These are phyloP conservation scores for Castanospermum australe DNA, from an alignment of 306 rosid species.

Conservation along the genomic window DNA sequence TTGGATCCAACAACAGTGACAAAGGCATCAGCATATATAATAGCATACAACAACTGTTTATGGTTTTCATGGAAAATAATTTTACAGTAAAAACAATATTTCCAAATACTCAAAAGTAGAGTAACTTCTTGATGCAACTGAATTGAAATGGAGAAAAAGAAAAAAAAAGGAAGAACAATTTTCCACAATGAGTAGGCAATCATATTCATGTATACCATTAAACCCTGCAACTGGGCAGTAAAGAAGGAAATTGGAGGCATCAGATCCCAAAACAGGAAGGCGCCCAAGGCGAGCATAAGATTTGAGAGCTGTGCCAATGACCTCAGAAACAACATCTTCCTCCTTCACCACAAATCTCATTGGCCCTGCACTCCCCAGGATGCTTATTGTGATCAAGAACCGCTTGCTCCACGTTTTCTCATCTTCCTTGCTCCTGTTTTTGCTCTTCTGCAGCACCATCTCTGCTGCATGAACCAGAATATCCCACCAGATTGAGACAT, in stretches of 20 bases:
- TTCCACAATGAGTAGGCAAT: background rate
- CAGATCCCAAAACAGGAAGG: constrained; percentile 56
- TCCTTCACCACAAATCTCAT: constrained; percentile 62
- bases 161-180: background rate
- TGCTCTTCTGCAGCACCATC: background rate
- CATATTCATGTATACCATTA: constrained; percentile 60
- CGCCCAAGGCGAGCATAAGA: constrained; percentile 65
- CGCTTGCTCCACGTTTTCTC: background rate
- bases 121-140: background rate
- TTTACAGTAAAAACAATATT: too few relatives aligned
- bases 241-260: constrained; percentile 43
- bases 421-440: background rate
- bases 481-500: too few relatives aligned
- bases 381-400: constrained; percentile 59
- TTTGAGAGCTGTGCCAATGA: constrained; percentile 59
- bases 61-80: too few relatives aligned
- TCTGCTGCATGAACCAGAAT: too few relatives aligned
- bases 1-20: too few relatives aligned
- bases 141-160: background rate
- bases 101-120: too few relatives aligned
- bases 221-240: constrained; percentile 47
- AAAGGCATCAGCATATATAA: too few relatives aligned
- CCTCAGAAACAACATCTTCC: constrained; percentile 45
- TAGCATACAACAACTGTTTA: too few relatives aligned
- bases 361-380: constrained; percentile 72